These are phyloP conservation scores for Fulvia fulva DNA, from an alignment of 2,329 filamentous ascomycete genomes.

Conservation along the genomic window DNA sequence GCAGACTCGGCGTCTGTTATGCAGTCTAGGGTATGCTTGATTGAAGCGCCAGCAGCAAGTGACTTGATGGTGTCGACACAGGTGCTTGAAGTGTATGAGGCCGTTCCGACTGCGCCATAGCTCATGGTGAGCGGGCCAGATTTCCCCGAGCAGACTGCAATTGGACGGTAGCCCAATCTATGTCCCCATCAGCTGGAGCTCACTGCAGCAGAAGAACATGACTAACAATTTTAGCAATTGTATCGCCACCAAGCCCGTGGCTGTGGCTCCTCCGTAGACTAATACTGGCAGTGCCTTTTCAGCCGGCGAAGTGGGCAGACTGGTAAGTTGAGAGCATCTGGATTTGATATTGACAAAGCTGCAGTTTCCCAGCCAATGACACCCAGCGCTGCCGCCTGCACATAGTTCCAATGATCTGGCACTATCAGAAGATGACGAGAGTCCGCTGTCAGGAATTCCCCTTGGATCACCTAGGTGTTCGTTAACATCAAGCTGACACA, in stretches of 20 bases:
- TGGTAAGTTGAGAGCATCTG: neutral
- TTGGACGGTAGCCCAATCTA: neutral
- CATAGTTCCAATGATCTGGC: neutral
- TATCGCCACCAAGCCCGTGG: neutral
- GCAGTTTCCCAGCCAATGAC: neutral
- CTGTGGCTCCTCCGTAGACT: slow-evolving; percentile 2
- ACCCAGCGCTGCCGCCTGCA: neutral
- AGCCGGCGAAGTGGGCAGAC: neutral
- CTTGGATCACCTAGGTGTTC: no score
- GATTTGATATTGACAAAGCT: neutral
- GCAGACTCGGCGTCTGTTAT: neutral
- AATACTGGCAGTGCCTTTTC: neutral
- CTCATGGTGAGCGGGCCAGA: neutral
- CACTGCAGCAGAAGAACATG: neutral
- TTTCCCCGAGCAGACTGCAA: neutral
- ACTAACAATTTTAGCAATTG: slow-evolving; percentile 4
- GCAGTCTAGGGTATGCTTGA: slow-evolving; percentile 1
- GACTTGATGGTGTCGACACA: neutral
- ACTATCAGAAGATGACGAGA: neutral
- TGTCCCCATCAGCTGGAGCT: neutral
- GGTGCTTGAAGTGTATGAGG: neutral
- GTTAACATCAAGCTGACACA: no score
- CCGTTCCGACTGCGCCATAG: neutral
- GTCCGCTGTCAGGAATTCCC: no score
- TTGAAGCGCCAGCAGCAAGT: neutral